These are phyloP conservation scores for Coniosporium tulheliwenetii DNA, from an alignment of 2,329 filamentous ascomycete species.

Conservation along the genomic window DNA sequence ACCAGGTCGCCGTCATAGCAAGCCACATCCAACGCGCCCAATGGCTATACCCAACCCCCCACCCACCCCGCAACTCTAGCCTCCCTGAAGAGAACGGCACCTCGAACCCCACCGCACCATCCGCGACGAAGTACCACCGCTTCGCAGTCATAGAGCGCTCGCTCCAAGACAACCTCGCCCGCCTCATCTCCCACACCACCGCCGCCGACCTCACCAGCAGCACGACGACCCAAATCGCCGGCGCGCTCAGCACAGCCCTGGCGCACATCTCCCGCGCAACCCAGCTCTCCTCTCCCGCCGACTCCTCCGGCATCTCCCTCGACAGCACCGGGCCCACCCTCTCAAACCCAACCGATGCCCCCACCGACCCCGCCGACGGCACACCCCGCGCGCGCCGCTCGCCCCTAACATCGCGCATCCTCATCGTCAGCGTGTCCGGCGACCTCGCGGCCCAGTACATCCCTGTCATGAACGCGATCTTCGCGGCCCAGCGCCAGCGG, in stretches of 20 bases:
- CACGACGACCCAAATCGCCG: slow-evolving; percentile 75
- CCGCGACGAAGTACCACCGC: slow-evolving; percentile 82
- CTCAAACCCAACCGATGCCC: slow-evolving; percentile 6
- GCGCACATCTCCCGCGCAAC: slow-evolving; percentile 78
- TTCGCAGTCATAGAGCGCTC: slow-evolving; percentile 77
- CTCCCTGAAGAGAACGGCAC: slow-evolving; percentile 6
- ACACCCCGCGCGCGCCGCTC: slow-evolving; percentile 14
- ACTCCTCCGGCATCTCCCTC: slow-evolving; percentile 33
- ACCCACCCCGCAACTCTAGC: slow-evolving; percentile 2
- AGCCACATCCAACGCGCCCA: slow-evolving; percentile 73
- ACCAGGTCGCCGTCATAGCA: slow-evolving; percentile 82
- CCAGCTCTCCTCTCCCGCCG: slow-evolving; percentile 27
- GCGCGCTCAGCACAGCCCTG: slow-evolving; percentile 77
- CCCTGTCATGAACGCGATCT: slow-evolving; percentile 95
- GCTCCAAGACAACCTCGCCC: slow-evolving; percentile 56
- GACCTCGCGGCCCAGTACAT: slow-evolving; percentile 86
- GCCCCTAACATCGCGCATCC: slow-evolving; percentile 62
- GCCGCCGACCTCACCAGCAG: slow-evolving; percentile 46
- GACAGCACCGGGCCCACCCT: slow-evolving; percentile 34
- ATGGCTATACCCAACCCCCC: slow-evolving; percentile 68
- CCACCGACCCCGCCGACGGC: slow-evolving; percentile 8
- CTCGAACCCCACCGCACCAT: slow-evolving; percentile 10
- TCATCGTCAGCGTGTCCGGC: slow-evolving; percentile 80
- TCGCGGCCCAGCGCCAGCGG: slow-evolving; percentile 74
- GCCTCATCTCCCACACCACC: slow-evolving; percentile 57